A percentile compares a stretch with the other conserved stretches of the same genome.
Evolutionary conservation across 352 stramenopile species (phyloP).

Genomic region (Phytophthora ramorum): DNA sequence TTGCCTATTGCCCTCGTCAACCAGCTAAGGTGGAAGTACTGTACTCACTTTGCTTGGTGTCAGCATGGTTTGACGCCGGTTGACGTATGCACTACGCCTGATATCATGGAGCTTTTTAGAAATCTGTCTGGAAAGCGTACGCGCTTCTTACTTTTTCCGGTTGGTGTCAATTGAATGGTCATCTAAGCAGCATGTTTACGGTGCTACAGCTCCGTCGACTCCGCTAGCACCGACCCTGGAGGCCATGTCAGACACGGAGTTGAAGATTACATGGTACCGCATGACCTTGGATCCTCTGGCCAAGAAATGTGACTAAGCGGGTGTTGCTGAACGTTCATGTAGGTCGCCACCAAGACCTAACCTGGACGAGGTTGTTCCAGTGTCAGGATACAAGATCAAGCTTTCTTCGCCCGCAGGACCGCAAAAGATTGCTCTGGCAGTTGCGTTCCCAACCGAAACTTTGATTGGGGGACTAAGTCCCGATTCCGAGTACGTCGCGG

Average conservation of each 20-base stretch:
- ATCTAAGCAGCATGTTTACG: no score
- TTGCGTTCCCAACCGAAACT: slow-evolving; percentile 35
- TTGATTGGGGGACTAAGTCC: slow-evolving; percentile 41
- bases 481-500: slow-evolving; percentile 49
- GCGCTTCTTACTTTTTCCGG: background rate
- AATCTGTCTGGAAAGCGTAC: slow-evolving; percentile 47
- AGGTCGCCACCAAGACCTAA: slow-evolving; percentile 40
- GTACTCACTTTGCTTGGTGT: background rate
- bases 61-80: slow-evolving; percentile 70
- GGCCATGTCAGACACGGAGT: slow-evolving; percentile 17
- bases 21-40: background rate
- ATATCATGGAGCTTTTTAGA: slow-evolving; percentile 56
- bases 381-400: slow-evolving; percentile 74
- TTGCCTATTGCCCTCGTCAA: background rate
- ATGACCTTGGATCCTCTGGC: background rate
- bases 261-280: slow-evolving; percentile 49
- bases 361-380: slow-evolving; percentile 58
- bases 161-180: background rate
- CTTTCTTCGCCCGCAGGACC: slow-evolving; percentile 15
- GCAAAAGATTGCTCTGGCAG: slow-evolving; percentile 33
- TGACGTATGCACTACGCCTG: slow-evolving; percentile 57
- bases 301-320: background rate
- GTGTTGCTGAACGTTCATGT: background rate
- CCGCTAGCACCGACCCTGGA: slow-evolving; percentile 35
- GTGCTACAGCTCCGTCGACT: slow-evolving; percentile 40